Base-by-base conservation (phyloP, 2,329 filamentous ascomycete species). In the Cordyceps cateniannulata region DNA sequence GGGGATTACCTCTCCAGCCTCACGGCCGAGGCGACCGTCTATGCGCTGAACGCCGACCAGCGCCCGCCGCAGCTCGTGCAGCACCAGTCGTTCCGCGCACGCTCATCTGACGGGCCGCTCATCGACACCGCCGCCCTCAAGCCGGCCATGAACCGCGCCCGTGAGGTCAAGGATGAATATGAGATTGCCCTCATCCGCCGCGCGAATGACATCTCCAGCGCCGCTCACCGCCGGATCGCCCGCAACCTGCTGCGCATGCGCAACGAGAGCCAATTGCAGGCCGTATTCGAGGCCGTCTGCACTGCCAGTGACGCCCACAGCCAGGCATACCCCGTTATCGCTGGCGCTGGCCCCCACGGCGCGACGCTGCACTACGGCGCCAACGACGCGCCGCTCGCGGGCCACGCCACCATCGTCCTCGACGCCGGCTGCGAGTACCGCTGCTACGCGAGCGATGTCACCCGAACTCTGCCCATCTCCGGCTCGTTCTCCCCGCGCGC, bases 321-420 rank as follows among this genome's bases (percentile, higher is more conserved):
- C 55, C 90, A 96, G 76, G 87, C 93, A 0, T 99, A 99, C 71
- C 85, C 87, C 51, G 84, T 92, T n/a, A 97, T 99, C 66, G 91
- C 90, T 50, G 93, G 90, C 2, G 85, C 89, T 1, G 93, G 93
- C 1, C 71, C 79, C n/a, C 95, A 95, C 69, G 92, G 89, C 6
- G 86, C 89, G 16, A 93, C 90, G 0, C 78, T 98, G 45, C 95
- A 99, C 74, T 99, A 99, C 72, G 82, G 84, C 48, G 84, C 82
- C 58, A 98, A 99, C 71, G 81, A 96, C 68, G 82, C 89, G 67
- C 75, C 85, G 1, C 82, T 98, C 20, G 76, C 76, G 3, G 85
- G 87, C 27, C 83, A 87, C 61, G 85, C 93, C 69, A 81, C 93
- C 32, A 77, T 98, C 35, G 86, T 96, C 22, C 79, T 99, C 5